Evolutionary conservation across 441 rosid genomes (phyloP).

Genomic region (Erodium chrysanthum): DNA sequence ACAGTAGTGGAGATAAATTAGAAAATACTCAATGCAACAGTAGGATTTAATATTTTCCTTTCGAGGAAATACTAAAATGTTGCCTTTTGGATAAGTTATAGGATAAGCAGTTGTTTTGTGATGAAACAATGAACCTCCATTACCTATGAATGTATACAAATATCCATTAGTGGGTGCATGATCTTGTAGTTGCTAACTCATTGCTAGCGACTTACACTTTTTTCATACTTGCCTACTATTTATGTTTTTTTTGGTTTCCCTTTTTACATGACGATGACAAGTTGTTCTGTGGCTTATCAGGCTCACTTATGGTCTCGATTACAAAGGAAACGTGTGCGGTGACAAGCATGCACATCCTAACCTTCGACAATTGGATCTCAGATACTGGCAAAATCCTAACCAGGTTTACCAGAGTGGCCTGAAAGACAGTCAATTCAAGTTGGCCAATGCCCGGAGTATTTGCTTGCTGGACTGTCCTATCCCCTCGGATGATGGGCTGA

Average conservation of each 20-base stretch:
- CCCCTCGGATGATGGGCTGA: slow-evolving; percentile 67
- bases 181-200: neutral
- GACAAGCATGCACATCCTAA: slow-evolving; percentile 63
- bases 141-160: neutral
- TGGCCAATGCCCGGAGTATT: slow-evolving; percentile 68
- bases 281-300: slow-evolving; percentile 32
- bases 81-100: neutral
- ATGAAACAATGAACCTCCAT: neutral
- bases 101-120: neutral
- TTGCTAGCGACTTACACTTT: neutral
- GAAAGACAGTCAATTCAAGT: slow-evolving; percentile 59
- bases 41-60: neutral
- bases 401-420: slow-evolving; percentile 90
- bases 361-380: slow-evolving; percentile 70
- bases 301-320: slow-evolving; percentile 88
- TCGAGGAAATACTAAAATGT: neutral
- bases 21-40: neutral
- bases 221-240: neutral
- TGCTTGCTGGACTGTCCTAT: slow-evolving; percentile 84
- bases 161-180: neutral
- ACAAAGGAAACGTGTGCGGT: slow-evolving; percentile 91
- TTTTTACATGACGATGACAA: slow-evolving; percentile 3
- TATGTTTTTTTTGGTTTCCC: slow-evolving; percentile 7
- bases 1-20: neutral
- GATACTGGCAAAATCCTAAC: slow-evolving; percentile 85